phyloP scores from a whole-genome alignment of 129 eudicot species.

The Heracleum sosnowskyi region DNA sequence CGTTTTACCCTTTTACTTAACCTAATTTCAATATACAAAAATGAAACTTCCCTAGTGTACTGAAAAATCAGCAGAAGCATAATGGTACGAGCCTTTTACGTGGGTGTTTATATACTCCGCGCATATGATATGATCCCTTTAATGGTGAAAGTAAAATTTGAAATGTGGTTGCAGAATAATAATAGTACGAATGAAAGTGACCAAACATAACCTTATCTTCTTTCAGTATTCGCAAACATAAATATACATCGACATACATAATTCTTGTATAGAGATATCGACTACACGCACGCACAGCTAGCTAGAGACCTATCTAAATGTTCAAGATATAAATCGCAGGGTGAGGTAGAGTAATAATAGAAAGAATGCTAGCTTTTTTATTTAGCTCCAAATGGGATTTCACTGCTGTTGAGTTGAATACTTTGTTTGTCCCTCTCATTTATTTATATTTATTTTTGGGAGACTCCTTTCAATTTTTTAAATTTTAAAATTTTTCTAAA shows the following conservation, averaged over 20 bases:
- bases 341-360: background rate
- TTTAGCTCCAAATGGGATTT: background rate
- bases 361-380: background rate
- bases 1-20: no score
- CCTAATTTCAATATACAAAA: no score
- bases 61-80: no score
- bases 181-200: background rate
- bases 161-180: background rate
- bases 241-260: background rate
- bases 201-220: background rate
- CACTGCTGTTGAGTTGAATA: background rate
- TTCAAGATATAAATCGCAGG: background rate
- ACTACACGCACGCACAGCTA: background rate
- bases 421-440: no score
- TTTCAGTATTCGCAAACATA: background rate
- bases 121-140: background rate
- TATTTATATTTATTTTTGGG: no score
- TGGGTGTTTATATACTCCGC: background rate
- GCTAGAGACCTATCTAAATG: background rate
- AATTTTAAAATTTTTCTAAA: no score
- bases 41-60: no score
- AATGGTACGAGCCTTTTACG: no score
- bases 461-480: no score
- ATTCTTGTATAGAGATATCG: no score
- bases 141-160: background rate